These are phyloP conservation scores for Solidago caesia DNA, from an alignment of 129 eudicot species.

Conservation along the genomic window DNA sequence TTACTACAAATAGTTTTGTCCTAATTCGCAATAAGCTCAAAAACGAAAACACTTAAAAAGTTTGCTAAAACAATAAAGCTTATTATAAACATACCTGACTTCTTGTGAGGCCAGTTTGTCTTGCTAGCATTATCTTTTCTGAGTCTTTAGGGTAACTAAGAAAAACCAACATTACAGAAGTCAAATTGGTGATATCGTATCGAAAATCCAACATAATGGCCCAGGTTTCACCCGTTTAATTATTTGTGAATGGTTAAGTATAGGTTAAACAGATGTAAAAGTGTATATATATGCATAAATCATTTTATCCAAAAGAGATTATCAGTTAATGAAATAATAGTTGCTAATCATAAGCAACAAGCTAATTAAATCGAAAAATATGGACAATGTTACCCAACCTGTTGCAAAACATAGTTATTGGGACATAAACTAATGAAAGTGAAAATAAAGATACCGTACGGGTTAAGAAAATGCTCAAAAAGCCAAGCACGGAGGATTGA, in stretches of 20 bases:
- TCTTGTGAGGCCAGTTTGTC: conserved; percentile 83
- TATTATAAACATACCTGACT: conserved; percentile 60
- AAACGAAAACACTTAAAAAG: too few relatives aligned
- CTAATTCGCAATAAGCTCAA: too few relatives aligned
- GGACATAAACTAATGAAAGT: not conserved
- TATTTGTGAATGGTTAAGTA: too few relatives aligned
- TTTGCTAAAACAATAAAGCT: not conserved
- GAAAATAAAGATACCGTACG: conserved; percentile 49
- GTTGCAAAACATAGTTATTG: not conserved
- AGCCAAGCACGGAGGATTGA: conserved; percentile 95
- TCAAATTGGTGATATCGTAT: not conserved
- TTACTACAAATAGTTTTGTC: too few relatives aligned
- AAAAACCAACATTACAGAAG: not conserved
- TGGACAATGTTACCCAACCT: too few relatives aligned
- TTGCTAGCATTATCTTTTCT: conserved; percentile 85
- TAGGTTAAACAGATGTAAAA: too few relatives aligned
- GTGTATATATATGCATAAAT: too few relatives aligned
- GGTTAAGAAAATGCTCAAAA: conserved; percentile 91
- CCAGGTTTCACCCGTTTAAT: not conserved
- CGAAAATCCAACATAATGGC: not conserved
- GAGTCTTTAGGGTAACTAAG: conserved; percentile 93
- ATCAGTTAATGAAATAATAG: too few relatives aligned
- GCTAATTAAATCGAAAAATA: too few relatives aligned
- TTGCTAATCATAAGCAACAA: too few relatives aligned
- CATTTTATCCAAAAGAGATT: too few relatives aligned